Base-by-base conservation (phyloP, 257 asterid species). In the Sherardia arvensis region DNA sequence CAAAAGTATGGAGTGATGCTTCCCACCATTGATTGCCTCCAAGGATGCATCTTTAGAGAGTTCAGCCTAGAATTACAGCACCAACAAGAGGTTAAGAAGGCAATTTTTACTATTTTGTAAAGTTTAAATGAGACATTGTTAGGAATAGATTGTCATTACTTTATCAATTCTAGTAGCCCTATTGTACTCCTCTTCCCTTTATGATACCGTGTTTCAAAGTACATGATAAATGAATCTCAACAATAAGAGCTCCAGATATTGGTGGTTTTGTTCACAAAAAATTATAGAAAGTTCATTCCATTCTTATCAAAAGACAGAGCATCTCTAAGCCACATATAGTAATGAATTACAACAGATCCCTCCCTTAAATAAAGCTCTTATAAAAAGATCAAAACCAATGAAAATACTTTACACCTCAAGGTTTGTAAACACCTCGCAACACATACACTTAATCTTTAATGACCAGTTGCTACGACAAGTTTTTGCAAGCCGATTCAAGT, bases 1-100 rank as follows among this genome's bases (percentile, higher is more conserved):
- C 84, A 93, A 73, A 74, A 93, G 92, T 74, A 86, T 84, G 68
- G 95, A 67, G 78, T 93, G 99, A 64, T 93, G 99, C 61, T 76
- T 85, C 58, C 66, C 83, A 66, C 66, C 83, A 66, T 62, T 73
- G 32, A 36, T 71, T 84, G 58, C 69, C 67, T 62, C 80, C 62
- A 69, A 60, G 63, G 63, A 56, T 63, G 78, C 84, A 64, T 76
- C 70, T 81, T 85, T 93, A 77, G 79, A 79, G 45, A 93, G 85
- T 73, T 87, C 95, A 69, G 88, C 94, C 99, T 93, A 81, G 66
- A 59, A 45, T 26, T 69, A 4, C 5, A 49, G 30, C 20, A 29
- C 15, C 3, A 21, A 22, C 8, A 29, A 38, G 25, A 62, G n/a
- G 15, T 61, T 48, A 36, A 29, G 30, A 38, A 9, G 15, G 15